Evolutionary conservation across 768 basidiomycete genomes (phyloP), one percentile per base, ranked within the genome.

Genomic region (Boletellus ananas): DNA sequence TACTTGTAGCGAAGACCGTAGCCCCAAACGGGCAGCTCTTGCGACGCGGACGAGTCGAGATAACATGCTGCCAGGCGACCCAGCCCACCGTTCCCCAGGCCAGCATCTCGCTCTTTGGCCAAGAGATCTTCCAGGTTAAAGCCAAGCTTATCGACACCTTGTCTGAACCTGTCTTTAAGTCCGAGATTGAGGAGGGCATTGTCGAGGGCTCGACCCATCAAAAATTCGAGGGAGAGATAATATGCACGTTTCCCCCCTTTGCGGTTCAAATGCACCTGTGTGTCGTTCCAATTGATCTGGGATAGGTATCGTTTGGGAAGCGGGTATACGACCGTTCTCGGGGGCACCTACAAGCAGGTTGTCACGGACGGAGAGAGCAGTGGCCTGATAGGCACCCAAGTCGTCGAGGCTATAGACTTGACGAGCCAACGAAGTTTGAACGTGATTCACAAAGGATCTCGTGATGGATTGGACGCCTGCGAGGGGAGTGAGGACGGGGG

Each of bases 41-140:
- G 84, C 9, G 88, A 89, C 3, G 94, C 85, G 20, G 84, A 82
- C n/a, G 89, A 91, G 64, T 97, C 94, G 45, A 96, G 82, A 66
- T 97, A 99, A 72, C 96, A 99, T 1, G 96, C 95, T 1, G 96
- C 96, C 39, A 99, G 81, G 27, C 95, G 89, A 0, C 96, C 95
- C 9, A 97, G 79, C 50, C 95, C 95, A 56, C 94, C 94, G 66
- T 97, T 96, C 6, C 95, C 96, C 11, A 97, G 79, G 8, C 83
- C 95, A 1, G 95, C 94, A 62, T 99, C 96, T 43, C 94, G 85
- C 67, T 98, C 95, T 61, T 86, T 75, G 40, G 86, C 88, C 45
- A 96, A 73, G 39, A 94, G 71, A 60, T 94, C 92, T 67, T 94
- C 92, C 54, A 94, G 79, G 64, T 75, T 82, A 73, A 97, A 99